Evolutionary conservation across 345 rosid species (phyloP).

Genomic region (Draba incana): DNA sequence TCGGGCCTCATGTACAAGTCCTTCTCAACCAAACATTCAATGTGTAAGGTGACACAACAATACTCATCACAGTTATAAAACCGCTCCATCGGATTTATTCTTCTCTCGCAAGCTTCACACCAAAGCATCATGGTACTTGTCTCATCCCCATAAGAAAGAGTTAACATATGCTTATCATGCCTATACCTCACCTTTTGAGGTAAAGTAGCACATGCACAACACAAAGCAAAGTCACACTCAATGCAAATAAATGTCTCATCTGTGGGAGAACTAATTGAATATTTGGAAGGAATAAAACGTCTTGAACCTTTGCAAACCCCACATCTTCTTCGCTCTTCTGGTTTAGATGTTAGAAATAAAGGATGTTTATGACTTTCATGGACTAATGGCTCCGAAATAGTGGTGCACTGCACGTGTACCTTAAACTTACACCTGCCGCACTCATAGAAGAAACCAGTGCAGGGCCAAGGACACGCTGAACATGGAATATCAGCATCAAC

Average conservation of each 20-base stretch:
- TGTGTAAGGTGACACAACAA: no score
- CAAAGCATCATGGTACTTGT: not conserved
- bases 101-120: conserved; percentile 10
- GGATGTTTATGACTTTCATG: no score
- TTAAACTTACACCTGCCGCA: not conserved
- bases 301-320: no score
- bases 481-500: accelerated
- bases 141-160: not conserved
- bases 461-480: not conserved
- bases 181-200: not conserved
- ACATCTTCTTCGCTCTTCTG: not conserved
- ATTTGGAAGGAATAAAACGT: no score
- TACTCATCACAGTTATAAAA: not conserved
- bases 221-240: not conserved
- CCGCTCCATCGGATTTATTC: not conserved
- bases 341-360: no score
- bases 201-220: not conserved
- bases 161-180: not conserved
- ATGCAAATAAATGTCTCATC: not conserved
- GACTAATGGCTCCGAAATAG: not conserved
- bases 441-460: not conserved
- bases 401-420: not conserved
- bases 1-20: no score
- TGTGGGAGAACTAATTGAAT: no score
- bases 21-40: no score